Conservation (phyloP, 148 eudicot genomes). For the Nepenthes gracilis region DNA sequence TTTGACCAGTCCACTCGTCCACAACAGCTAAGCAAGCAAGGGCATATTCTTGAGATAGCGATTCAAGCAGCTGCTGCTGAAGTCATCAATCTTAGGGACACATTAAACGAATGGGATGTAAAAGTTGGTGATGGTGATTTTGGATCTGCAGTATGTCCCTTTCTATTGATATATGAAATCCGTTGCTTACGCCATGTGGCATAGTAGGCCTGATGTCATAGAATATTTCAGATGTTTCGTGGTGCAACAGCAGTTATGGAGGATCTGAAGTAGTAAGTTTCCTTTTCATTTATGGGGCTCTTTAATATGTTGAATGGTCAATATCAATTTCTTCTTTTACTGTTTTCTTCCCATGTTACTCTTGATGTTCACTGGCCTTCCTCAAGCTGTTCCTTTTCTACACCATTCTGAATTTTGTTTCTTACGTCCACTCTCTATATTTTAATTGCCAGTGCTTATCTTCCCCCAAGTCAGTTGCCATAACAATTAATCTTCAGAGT, state of each 20-base stretch:
- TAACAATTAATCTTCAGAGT: too few relatives aligned
- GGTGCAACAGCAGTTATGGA: constrained; percentile 85
- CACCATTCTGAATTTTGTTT: too few relatives aligned
- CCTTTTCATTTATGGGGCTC: background rate
- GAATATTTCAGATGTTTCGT: constrained; percentile 58
- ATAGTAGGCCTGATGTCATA: background rate
- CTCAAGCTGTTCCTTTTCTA: too few relatives aligned
- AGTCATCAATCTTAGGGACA: constrained; percentile 55
- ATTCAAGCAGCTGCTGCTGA: constrained; percentile 79
- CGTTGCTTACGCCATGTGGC: background rate
- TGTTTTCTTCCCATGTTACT: too few relatives aligned
- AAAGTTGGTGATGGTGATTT: constrained; percentile 99
- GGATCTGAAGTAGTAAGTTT: constrained; percentile 69
- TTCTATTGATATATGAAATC: background rate
- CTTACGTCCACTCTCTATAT: too few relatives aligned
- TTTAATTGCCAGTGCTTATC: too few relatives aligned
- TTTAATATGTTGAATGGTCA: background rate
- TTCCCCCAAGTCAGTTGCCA: too few relatives aligned
- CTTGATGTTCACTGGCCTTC: too few relatives aligned
- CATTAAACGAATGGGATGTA: constrained; percentile 87
- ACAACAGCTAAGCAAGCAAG: constrained; percentile 47
- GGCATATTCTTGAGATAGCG: constrained; percentile 62
- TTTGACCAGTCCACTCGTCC: constrained; percentile 42
- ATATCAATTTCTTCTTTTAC: too few relatives aligned
- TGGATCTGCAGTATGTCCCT: constrained; percentile 80